Conservation (phyloP, 495 filamentous ascomycete genomes). For the Aspergillus mulundensis region DNA sequence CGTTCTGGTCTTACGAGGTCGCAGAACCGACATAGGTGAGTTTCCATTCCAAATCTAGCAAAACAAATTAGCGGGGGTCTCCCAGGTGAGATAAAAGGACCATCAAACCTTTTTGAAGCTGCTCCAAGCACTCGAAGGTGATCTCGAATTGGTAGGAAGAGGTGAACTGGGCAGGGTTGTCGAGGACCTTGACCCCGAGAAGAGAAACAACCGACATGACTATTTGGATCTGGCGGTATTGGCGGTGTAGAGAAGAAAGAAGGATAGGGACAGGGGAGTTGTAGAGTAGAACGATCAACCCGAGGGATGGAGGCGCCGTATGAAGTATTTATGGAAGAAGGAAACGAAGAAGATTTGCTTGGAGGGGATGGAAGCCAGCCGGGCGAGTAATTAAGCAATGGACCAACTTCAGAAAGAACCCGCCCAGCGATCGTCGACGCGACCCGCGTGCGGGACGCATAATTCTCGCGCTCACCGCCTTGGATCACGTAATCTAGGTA, state of each 20-base stretch:
- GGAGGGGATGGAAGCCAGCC: slow-evolving; percentile 7
- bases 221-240: slow-evolving; percentile 14
- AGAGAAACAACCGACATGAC: slow-evolving; percentile 96
- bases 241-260: not conserved
- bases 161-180: slow-evolving; percentile 90
- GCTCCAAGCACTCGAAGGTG: slow-evolving; percentile 95
- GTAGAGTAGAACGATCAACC: slow-evolving; percentile 1
- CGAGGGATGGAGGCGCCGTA: slow-evolving; percentile 3
- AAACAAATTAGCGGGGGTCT: not conserved
- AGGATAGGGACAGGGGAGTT: not conserved
- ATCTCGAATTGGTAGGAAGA: slow-evolving; percentile 94
- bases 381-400: slow-evolving; percentile 15
- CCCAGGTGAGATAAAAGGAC: too few relatives aligned
- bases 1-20: slow-evolving; percentile 65
- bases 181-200: slow-evolving; percentile 87
- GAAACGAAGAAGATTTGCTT: slow-evolving; percentile 1
- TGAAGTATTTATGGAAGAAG: slow-evolving; percentile 9
- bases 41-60: slow-evolving; percentile 94
- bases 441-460: slow-evolving; percentile 20
- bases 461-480: slow-evolving; percentile 24
- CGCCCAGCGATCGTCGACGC: slow-evolving; percentile 20
- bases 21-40: slow-evolving; percentile 98
- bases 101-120: slow-evolving; percentile 75
- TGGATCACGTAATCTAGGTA: slow-evolving; percentile 17
- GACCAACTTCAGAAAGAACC: slow-evolving; percentile 11